Evolutionary conservation across 805 yeast species (phyloP), one percentile per base, ranked within the genome.

Genomic region (Metschnikowia arizonensis): DNA sequence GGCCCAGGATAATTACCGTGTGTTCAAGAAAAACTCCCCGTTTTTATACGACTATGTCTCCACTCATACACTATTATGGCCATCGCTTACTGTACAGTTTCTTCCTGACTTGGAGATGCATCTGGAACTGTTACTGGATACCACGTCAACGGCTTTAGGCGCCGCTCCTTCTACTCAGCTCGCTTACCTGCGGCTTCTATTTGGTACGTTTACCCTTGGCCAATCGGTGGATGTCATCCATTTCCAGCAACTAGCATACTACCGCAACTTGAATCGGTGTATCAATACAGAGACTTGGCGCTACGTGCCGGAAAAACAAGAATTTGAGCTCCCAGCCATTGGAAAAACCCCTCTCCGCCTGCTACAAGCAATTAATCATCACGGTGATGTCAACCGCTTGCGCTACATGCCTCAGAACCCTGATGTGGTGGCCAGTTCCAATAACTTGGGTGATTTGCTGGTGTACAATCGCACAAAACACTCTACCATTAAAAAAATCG

Each of bases 391-490:
- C 45, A 87, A 88, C 59, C 76, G 78, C 49, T 82, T 85, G 0
- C 72, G 83, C 30, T 79, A 77, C 56, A 78, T 86, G 81, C 95
- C 96, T 0, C 91, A 85, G 53, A 90, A 90, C 56, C 93, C 93
- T 1, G 93, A 89, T 57, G 58, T 90, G 4, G 72, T 90, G 4
- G 88, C 90, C 1, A 77, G 88, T 15, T 78, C 82, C 8, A 79
- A 85, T 34, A 79, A 83, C 33, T 61, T 66, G 26, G 97, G 97
- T 1, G 68, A 75, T 11, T 69, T 83, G 10, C 78, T 74, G 42
- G 65, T 90, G 3, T 87, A 82, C 62, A 95, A 90, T 62, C 73
- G 93, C 54, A 89, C 97, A 0, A 88, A 87, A 60, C 95, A 88
- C 61, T 58, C 73, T 14, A 67, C 63, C 44, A 62, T 68, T 46